Evolutionary conservation across 768 basidiomycete species (phyloP).

Genomic region (Flagelloscypha sp.): DNA sequence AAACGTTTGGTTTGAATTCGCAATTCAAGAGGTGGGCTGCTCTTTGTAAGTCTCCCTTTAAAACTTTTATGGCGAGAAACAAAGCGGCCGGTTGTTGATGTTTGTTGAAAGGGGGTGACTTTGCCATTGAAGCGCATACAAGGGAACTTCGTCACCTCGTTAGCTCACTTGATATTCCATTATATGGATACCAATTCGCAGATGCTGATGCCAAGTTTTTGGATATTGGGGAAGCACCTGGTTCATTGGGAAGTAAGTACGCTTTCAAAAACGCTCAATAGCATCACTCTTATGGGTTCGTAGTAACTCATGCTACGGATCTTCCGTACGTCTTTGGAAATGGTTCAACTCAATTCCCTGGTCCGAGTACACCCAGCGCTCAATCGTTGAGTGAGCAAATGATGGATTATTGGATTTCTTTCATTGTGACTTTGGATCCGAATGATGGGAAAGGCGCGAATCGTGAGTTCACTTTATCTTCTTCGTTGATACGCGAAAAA

Average conservation of each 20-base stretch:
- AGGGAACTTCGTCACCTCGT: constrained; percentile 6
- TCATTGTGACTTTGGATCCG: constrained; percentile 11
- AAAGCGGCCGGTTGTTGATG: neutral
- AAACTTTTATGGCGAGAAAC: too few species aligned
- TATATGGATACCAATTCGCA: constrained; percentile 12
- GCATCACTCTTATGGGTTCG: neutral
- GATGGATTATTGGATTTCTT: constrained; percentile 18
- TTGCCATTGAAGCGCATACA: constrained; percentile 11
- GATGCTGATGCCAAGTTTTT: constrained; percentile 10
- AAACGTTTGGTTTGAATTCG: constrained; percentile 33
- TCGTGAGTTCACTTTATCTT: constrained; percentile 4
- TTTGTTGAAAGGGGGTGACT: constrained; percentile 16
- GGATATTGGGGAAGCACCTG: too few species aligned
- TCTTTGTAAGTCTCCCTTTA: constrained; percentile 11
- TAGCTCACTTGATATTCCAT: constrained; percentile 3
- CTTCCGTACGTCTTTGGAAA: constrained; percentile 9
- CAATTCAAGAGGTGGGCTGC: constrained; percentile 32
- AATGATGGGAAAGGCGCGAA: constrained; percentile 11
- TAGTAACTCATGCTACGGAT: constrained; percentile 13
- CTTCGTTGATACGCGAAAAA: neutral
- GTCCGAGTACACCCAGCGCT: constrained; percentile 8
- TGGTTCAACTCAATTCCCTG: constrained; percentile 2
- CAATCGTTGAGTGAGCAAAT: constrained; percentile 8
- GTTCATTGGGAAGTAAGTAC: too few species aligned
- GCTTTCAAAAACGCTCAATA: too few species aligned